phyloP scores from a whole-genome alignment of 495 filamentous ascomycete species.

The Bacidia gigantensis region DNA sequence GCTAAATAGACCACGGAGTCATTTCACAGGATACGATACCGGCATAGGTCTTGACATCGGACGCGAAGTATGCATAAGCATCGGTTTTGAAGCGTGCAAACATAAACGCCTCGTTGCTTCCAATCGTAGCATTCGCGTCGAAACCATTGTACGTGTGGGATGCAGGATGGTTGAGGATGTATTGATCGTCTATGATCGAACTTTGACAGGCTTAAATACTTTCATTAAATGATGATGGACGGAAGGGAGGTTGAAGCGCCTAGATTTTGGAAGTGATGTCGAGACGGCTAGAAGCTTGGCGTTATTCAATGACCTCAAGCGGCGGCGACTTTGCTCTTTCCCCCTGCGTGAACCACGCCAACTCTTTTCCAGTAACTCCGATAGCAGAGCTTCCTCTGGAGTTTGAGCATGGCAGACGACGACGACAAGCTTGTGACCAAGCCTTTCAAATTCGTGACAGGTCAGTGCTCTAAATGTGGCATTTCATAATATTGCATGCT shows the following conservation, averaged over 20 bases:
- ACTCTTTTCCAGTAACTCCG: background rate
- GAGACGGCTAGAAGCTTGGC: no score
- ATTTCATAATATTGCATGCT: background rate
- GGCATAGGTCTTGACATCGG: slow-evolving; percentile 65
- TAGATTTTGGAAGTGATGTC: no score
- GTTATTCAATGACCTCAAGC: no score
- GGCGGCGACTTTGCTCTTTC: background rate
- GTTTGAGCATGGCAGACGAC: slow-evolving; percentile 12
- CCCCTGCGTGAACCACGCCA: background rate
- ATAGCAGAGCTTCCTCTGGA: no score
- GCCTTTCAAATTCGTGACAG: slow-evolving; percentile 99
- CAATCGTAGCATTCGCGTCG: slow-evolving; percentile 46
- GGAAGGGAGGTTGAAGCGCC: no score
- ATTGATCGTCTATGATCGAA: no score
- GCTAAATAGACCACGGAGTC: slow-evolving; percentile 20
- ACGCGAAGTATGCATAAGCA: slow-evolving; percentile 31
- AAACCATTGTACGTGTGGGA: slow-evolving; percentile 40
- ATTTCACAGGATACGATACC: slow-evolving; percentile 39
- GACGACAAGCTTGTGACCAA: slow-evolving; percentile 85
- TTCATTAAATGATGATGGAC: no score
- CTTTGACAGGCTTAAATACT: no score
- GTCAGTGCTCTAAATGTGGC: slow-evolving; percentile 38
- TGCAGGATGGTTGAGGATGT: no score
- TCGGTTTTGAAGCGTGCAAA: slow-evolving; percentile 1
- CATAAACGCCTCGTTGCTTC: slow-evolving; percentile 23